A percentile compares a stretch with the other conserved stretches of the same genome.
Evolutionary conservation across 2,329 filamentous ascomycete genomes (phyloP).

Genomic region (Fusarium nematophilum): DNA sequence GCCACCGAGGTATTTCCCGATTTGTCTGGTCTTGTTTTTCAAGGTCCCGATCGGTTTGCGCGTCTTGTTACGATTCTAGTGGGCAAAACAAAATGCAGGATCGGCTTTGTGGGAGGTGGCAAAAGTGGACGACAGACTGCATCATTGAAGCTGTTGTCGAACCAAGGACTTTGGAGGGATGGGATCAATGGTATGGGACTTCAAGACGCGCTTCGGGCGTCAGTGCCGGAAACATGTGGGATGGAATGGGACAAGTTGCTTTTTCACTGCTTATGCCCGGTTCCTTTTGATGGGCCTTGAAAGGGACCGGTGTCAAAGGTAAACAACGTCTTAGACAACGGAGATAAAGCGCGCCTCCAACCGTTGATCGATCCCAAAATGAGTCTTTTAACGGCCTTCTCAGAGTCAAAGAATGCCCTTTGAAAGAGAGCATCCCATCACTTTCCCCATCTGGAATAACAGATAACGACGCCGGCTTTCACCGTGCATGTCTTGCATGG

Average conservation of each 20-base stretch:
- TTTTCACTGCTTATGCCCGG: constrained; percentile 14
- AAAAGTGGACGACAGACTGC: background rate
- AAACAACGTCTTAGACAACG: constrained; percentile 1
- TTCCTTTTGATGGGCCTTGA: background rate
- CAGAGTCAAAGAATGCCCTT: constrained; percentile 3
- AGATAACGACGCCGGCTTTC: background rate
- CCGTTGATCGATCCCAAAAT: constrained; percentile 23
- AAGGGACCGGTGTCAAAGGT: constrained; percentile 2
- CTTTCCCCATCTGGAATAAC: constrained; percentile 31
- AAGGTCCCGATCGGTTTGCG: constrained; percentile 30
- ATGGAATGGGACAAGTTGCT: constrained; percentile 20
- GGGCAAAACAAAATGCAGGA: constrained; percentile 3
- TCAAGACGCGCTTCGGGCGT: constrained; percentile 18
- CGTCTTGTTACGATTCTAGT: constrained; percentile 14
- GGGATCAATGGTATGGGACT: background rate
- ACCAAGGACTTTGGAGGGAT: background rate
- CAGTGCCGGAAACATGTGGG: constrained; percentile 19
- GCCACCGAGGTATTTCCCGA: constrained; percentile 23
- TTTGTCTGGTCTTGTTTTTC: constrained; percentile 23
- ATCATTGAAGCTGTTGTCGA: constrained; percentile 2
- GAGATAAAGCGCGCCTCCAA: background rate
- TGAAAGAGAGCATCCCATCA: constrained; percentile 17
- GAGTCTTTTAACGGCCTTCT: constrained; percentile 8
- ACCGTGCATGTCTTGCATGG: constrained; percentile 8
- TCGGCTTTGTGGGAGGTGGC: constrained; percentile 24